Conservation (phyloP, 2,329 filamentous ascomycete species). For the Microascus cirrosus region DNA sequence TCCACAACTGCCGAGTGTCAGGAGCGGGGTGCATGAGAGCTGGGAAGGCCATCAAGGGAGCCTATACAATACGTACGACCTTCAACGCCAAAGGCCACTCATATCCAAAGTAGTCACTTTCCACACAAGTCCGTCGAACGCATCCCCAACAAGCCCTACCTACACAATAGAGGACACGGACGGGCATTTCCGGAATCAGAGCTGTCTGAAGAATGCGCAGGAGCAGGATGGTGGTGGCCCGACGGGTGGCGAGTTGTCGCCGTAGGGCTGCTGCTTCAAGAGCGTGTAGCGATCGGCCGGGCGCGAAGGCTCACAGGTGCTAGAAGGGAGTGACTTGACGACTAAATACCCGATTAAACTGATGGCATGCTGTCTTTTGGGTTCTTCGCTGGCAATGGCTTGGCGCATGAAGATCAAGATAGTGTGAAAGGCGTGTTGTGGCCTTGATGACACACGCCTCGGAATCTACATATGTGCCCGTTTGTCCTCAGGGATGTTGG, state of each 20-base stretch:
- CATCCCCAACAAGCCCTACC: background rate
- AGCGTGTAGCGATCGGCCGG: background rate
- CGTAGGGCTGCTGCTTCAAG: background rate
- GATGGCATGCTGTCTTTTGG: background rate
- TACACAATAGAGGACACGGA: background rate
- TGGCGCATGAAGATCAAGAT: background rate
- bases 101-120: background rate
- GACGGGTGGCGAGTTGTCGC: background rate
- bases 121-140: background rate
- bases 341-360: background rate
- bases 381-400: background rate
- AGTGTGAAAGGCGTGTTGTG: background rate
- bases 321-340: too few species aligned
- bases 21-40: background rate
- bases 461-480: background rate
- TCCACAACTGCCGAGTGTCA: background rate
- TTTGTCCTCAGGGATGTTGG: background rate
- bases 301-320: background rate
- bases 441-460: background rate
- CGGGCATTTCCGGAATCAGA: background rate
- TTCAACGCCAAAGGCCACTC: background rate
- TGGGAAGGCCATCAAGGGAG: background rate
- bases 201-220: background rate
- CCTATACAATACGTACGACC: background rate
- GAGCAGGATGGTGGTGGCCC: background rate